Evolutionary conservation across 768 basidiomycete genomes (phyloP).

Genomic region (Mycena filopes): DNA sequence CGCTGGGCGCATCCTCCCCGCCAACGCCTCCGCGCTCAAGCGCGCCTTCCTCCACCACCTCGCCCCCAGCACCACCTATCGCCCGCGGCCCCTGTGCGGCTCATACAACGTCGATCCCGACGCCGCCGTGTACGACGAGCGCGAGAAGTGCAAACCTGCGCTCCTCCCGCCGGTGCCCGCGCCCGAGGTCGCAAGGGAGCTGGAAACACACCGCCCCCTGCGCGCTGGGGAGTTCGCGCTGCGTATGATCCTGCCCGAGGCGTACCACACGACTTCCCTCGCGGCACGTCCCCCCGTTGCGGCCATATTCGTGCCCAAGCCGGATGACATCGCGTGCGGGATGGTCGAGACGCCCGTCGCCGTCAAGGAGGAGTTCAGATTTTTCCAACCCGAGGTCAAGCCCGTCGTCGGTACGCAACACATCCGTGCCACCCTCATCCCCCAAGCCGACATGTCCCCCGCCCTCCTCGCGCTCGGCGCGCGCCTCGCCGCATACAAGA

Average conservation of each 20-base stretch:
- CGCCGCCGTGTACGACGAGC: too few relatives aligned
- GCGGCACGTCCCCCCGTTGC: not conserved
- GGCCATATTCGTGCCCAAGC: not conserved
- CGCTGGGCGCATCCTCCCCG: too few relatives aligned
- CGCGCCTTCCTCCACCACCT: not conserved
- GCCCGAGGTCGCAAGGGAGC: not conserved
- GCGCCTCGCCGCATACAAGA: not conserved
- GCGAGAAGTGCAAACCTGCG: too few relatives aligned
- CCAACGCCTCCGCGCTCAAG: not conserved
- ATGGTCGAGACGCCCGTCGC: not conserved
- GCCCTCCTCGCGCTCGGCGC: not conserved
- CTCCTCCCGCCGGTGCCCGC: not conserved
- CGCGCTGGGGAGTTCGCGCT: not conserved
- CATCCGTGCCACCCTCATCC: not conserved
- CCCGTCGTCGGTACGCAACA: too few relatives aligned
- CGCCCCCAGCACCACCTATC: not conserved
- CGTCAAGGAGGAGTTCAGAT: not conserved
- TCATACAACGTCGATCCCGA: not conserved
- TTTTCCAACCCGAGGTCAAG: not conserved
- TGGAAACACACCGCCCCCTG: slow-evolving; percentile 6
- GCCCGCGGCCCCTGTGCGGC: not conserved
- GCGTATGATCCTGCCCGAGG: slow-evolving; percentile 7
- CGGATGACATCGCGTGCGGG: not conserved
- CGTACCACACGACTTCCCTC: too few relatives aligned
- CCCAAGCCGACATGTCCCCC: not conserved